Evolutionary conservation across 83 land plant species (phyloP).

Genomic region (Thuja plicata): DNA sequence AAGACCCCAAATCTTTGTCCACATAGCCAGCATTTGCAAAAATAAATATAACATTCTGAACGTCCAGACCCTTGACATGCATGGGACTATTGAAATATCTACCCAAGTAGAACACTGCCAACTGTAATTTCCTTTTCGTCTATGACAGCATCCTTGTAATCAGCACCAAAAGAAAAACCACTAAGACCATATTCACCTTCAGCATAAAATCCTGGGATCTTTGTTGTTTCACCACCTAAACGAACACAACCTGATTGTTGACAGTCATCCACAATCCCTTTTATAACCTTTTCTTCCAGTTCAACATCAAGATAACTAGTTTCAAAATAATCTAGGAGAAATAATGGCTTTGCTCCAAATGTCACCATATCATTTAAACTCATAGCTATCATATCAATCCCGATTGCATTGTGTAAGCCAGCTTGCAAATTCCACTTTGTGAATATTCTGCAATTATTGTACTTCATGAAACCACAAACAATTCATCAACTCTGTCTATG

Average conservation of each 20-base stretch:
- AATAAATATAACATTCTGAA: too few species aligned
- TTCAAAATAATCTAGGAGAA: constrained; percentile 95
- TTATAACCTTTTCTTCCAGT: constrained; percentile 91
- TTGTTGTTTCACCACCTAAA: constrained; percentile 98
- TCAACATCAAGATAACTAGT: constrained; percentile 95
- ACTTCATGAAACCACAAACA: too few species aligned
- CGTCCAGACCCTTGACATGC: too few species aligned
- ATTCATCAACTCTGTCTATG: too few species aligned
- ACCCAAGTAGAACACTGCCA: constrained; percentile 90
- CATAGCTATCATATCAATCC: constrained; percentile 98
- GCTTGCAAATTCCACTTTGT: too few species aligned
- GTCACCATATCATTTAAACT: constrained; percentile 98
- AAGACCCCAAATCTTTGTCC: too few species aligned
- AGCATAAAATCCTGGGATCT: constrained; percentile 95
- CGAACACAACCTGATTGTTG: constrained; percentile 86
- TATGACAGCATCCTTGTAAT: constrained; percentile 84
- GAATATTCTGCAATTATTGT: too few species aligned
- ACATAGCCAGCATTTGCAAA: too few species aligned
- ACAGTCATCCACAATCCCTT: constrained; percentile 95
- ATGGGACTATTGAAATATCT: too few species aligned
- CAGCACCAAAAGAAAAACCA: constrained; percentile 96
- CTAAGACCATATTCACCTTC: constrained; percentile 96
- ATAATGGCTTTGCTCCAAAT: constrained; percentile 94
- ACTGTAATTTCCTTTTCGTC: constrained; percentile 72
- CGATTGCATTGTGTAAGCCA: constrained; percentile 90